Base-by-base conservation (phyloP, 192 early-diverging fungal species). In the Kappamyces sp. region DNA sequence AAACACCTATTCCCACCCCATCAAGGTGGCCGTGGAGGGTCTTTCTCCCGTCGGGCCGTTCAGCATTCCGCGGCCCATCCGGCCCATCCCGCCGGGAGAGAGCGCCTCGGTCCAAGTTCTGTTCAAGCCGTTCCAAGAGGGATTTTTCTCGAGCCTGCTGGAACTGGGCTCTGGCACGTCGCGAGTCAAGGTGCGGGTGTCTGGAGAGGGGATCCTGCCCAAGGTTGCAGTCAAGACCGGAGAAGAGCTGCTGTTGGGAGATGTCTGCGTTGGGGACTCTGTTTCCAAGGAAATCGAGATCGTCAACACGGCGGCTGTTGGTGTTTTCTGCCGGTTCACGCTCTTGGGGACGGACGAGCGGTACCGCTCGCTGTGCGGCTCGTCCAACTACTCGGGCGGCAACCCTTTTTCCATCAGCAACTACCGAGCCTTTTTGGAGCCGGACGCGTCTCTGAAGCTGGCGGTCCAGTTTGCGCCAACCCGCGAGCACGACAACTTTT, bases 161-260 rank as follows among this genome's bases (percentile, higher is more conserved):
- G 57, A 59, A 13, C 49, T 59, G 10, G 31, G 36, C 3, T 13
- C 12, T 23, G 5, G 38, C 15, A 60, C 51, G 13, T 48, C 62
- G 23, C 41, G 61, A 15, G 47, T 66, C 2, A 31, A 36, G n/a
- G 52, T 69, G 10, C 47, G 40, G 37, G 47, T 75, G 15, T 12
- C 42, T 13, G 73, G 73, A 12, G 33, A 73, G 52, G 69, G 70
- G n/a, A 41, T 69, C 41, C 35, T 72, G 13, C 73, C 73, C n/a
- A 47, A n/a, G 3, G 38, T 73, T 37, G 38, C 50, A 12, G 36
- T 70, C 13, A 66, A 70, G 10, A 55, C 60, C 10, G 13, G 51
- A 23, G 49, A 47, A 3, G 40, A 49, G 5, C 13, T 67, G 13
- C 61, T 66, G 31, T 7, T 72, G 2, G 69, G 69, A 32, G 68